These are phyloP conservation scores for Mollisia scopiformis DNA, from an alignment of 2,329 filamentous ascomycete genomes.

Conservation along the genomic window DNA sequence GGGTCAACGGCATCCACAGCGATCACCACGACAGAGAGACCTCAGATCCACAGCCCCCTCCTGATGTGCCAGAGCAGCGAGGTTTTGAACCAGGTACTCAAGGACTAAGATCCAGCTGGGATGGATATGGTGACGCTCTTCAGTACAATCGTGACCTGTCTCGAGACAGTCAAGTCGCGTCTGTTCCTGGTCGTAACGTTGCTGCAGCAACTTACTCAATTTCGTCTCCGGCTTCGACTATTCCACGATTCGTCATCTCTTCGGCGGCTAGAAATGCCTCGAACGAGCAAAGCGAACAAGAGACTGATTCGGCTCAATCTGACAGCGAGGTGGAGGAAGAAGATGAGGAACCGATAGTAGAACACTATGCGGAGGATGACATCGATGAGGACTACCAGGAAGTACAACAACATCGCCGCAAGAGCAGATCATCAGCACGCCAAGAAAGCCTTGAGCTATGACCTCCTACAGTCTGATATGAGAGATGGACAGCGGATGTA, in stretches of 20 bases:
- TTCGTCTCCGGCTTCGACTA: not conserved
- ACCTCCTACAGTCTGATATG: not conserved
- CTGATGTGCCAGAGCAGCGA: not conserved
- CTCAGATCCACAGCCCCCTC: not conserved
- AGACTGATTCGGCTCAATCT: not conserved
- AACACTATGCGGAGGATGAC: not conserved
- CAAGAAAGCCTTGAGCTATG: not conserved
- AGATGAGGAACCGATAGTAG: not conserved
- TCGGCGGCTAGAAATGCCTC: not conserved
- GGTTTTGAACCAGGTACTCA: not conserved
- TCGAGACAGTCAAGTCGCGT: not conserved
- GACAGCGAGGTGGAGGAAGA: not conserved
- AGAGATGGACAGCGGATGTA: not conserved
- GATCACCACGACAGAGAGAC: not conserved
- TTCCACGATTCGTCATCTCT: not conserved
- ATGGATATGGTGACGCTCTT: not conserved
- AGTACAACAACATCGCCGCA: not conserved
- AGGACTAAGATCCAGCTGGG: not conserved
- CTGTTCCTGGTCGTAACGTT: not conserved
- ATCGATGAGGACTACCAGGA: not conserved
- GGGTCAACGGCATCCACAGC: not conserved
- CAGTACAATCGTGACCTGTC: not conserved
- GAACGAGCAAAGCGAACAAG: not conserved
- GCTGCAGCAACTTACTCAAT: not conserved
- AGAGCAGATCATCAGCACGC: not conserved